phyloP scores from a whole-genome alignment of 208 protist species.

The Trypanosoma brucei region DNA sequence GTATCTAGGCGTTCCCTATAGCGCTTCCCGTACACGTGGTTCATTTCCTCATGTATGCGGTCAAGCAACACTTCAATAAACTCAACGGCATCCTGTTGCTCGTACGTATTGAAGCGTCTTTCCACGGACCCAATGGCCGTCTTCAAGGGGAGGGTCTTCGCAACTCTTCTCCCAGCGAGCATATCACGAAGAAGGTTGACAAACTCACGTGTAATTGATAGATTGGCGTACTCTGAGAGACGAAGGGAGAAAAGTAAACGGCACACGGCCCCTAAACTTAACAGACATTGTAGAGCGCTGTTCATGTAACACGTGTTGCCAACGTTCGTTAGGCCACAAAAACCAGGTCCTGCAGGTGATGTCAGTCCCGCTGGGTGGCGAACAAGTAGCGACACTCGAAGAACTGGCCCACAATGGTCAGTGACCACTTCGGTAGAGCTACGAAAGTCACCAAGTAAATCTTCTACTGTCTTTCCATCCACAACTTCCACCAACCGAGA shows the following conservation, averaged over 20 bases:
- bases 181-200: conserved; percentile 45
- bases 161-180: conserved; percentile 50
- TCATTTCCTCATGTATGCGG: conserved; percentile 89
- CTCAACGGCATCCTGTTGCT: conserved; percentile 87
- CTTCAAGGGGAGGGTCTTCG: conserved; percentile 53
- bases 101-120: conserved; percentile 61
- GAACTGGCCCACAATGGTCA: neutral
- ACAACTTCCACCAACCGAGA: neutral
- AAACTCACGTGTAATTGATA: conserved; percentile 42
- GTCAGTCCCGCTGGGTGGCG: neutral
- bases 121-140: conserved; percentile 37
- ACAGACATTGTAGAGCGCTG: conserved; percentile 84
- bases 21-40: conserved; percentile 55
- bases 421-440: neutral
- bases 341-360: conserved; percentile 24
- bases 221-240: conserved; percentile 49
- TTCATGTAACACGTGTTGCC: conserved; percentile 94
- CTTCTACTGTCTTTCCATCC: neutral
- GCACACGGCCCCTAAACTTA: conserved; percentile 74
- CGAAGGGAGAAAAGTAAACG: conserved; percentile 55
- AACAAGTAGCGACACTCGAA: conserved; percentile 5
- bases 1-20: conserved; percentile 83
- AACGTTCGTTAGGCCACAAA: conserved; percentile 83
- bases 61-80: conserved; percentile 89
- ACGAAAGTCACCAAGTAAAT: too few relatives aligned